A percentile compares a stretch with the other conserved stretches of the same genome.
Conservation (phyloP, 2,329 filamentous ascomycete genomes). For the Verticillium nubilum region DNA sequence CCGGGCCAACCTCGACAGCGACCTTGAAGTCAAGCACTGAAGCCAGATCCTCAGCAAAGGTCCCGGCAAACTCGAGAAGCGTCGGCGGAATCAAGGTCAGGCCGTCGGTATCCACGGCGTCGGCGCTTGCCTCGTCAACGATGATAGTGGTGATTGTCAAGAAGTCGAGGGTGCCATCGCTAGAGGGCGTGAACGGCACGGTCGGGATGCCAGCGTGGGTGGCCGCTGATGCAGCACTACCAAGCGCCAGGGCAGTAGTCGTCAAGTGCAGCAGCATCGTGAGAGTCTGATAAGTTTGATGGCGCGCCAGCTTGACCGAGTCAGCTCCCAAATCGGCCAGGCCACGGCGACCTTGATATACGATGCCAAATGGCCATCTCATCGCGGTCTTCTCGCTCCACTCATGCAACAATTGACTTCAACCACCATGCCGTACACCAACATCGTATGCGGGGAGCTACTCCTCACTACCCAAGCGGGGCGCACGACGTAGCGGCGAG, state of each 20-base stretch:
- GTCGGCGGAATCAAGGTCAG: constrained; percentile 46
- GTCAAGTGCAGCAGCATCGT: not conserved
- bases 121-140: not conserved
- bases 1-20: constrained; percentile 32
- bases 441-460: not conserved
- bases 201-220: not conserved
- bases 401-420: not conserved
- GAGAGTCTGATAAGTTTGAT: not conserved
- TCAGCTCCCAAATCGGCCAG: not conserved
- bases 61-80: constrained; percentile 40
- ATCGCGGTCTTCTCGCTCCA: not conserved
- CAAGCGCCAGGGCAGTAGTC: not conserved
- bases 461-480: not conserved
- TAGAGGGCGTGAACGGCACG: not conserved
- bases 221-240: not conserved
- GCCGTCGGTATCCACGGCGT: constrained; percentile 31
- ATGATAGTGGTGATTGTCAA: not conserved
- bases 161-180: not conserved
- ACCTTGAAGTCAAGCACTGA: constrained; percentile 27
- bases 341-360: not conserved
- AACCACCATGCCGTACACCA: not conserved
- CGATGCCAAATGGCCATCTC: not conserved
- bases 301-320: not conserved
- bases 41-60: constrained; percentile 37
- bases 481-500: not conserved